Evolutionary conservation across 257 asterid species (phyloP), one percentile per base, ranked within the genome.

Genomic region (Nemophila menziesii): DNA sequence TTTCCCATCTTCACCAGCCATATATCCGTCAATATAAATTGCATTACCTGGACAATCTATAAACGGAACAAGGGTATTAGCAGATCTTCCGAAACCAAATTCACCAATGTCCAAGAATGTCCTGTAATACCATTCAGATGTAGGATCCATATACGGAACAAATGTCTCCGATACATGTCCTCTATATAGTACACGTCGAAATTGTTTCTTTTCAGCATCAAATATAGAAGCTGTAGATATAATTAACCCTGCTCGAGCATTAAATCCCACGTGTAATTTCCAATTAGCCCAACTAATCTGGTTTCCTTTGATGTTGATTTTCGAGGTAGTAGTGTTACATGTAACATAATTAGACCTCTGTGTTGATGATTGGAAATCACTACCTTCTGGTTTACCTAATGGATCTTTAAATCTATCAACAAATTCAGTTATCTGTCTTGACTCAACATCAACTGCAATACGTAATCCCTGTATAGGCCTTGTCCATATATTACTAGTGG

Each of bases 131-230:
- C 92, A 76, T 22, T 82, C 94, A 0, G 20, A 43, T 1, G 66
- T 63, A 2, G 82, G 92, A 42, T 83, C 89, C 94, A 82, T 83
- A 19, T 79, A 76, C 8, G 92, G 94, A 12, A 83, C 94, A 49
- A 77, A 83, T 24, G 85, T 76, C 67, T 83, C 94, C 0, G 94
- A 79, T 1, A 76, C 79, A 45, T 76, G 82, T 24, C 78, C 89
- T 46, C 74, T 71, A 13, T 83, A 83, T 20, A 79, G 71, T 59
- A 83, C 82, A 4, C 49, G 56, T 20, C 94, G 65, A 24, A 34
- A 71, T 44, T 41, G 44, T 0, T 61, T 59, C 49, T 15, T 52
- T 0, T 19, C 24, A 4, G n/a, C 5, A 44, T 73, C 89, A 4
- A 52, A 63, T 11, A 79, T 11, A 2, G 69, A 67, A 22, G 80